Evolutionary conservation across 2,329 filamentous ascomycete genomes (phyloP).

Genomic region (Endoconidiophora polonica): DNA sequence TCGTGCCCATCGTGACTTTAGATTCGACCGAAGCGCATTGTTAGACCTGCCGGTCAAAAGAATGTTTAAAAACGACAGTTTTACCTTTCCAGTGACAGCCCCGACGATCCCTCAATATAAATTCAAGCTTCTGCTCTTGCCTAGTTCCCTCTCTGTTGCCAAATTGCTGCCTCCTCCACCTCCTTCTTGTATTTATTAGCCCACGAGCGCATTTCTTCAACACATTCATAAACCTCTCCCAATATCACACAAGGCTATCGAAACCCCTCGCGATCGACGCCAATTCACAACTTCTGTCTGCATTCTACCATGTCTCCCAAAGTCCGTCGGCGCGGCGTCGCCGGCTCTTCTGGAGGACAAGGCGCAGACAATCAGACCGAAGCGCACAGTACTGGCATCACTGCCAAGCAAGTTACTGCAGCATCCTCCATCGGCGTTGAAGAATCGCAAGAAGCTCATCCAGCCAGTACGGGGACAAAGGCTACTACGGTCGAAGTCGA

Average conservation of each 20-base stretch:
- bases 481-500: not conserved
- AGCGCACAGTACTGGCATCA: constrained; percentile 15
- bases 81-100: no score
- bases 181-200: not conserved
- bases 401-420: constrained; percentile 15
- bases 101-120: no score
- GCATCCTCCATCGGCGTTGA: constrained; percentile 25
- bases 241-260: not conserved
- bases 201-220: not conserved
- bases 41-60: no score
- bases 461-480: constrained; percentile 1
- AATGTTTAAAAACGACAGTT: no score
- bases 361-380: constrained; percentile 13
- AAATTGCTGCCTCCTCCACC: not conserved
- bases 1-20: no score
- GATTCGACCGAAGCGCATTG: no score
- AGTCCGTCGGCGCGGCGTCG: constrained; percentile 4
- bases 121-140: no score
- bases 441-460: constrained; percentile 6
- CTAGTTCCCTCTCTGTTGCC: not conserved
- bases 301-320: constrained; percentile 4
- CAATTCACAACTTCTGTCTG: not conserved
- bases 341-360: not conserved
- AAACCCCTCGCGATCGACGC: no score
- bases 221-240: not conserved